These are phyloP conservation scores for Fremontodendron californicum DNA, from an alignment of 345 rosid species.

Conservation along the genomic window DNA sequence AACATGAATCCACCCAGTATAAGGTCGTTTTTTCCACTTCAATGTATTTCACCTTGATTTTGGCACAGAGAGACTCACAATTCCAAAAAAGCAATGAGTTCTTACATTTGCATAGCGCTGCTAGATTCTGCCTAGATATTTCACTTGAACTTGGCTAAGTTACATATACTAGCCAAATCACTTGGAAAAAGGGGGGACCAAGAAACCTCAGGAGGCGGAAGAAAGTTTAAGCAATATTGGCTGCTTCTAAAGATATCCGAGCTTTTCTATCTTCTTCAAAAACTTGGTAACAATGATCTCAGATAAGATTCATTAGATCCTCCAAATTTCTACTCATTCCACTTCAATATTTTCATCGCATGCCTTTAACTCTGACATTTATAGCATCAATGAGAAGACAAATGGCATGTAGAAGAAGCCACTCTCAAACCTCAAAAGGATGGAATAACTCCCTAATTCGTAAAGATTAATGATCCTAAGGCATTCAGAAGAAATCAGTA, in stretches of 20 bases:
- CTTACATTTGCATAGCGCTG: neutral
- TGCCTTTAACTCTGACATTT: neutral
- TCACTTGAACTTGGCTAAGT: neutral
- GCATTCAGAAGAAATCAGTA: neutral
- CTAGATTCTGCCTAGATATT: neutral
- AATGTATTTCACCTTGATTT: neutral
- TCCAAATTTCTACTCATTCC: neutral
- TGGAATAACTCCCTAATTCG: neutral
- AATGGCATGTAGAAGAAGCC: neutral
- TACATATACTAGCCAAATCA: neutral
- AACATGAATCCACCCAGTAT: neutral
- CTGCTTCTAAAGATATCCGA: neutral
- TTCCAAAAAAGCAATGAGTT: neutral
- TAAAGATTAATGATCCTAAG: neutral
- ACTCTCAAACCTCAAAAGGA: neutral
- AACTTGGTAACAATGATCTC: neutral
- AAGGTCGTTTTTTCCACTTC: neutral
- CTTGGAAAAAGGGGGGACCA: neutral
- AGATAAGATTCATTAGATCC: neutral
- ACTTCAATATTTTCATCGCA: neutral
- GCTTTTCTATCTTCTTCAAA: neutral
- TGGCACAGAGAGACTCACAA: neutral
- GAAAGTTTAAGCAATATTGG: neutral
- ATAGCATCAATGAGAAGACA: neutral
- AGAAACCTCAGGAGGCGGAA: neutral